Percentiles rank a stretch among this genome's conserved stretches.
Conservation (phyloP, 768 basidiomycete species). For the Amylocystis lapponica region DNA sequence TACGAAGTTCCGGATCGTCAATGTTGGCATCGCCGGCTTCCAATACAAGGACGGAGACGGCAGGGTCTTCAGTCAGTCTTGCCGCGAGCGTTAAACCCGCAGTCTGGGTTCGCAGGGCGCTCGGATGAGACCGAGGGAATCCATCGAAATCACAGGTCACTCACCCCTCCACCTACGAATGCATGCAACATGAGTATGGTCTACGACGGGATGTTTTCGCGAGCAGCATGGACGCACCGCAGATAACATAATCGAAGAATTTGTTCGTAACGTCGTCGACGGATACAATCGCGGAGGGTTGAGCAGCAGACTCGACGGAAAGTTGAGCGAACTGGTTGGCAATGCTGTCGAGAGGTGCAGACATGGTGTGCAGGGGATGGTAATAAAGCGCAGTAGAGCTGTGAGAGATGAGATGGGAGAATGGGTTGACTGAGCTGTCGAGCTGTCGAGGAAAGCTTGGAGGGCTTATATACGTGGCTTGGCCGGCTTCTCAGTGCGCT, state of each 20-base stretch:
- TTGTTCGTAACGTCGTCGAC: slow-evolving; percentile 13
- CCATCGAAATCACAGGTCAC: background rate
- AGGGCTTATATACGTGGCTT: no score
- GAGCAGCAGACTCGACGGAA: background rate
- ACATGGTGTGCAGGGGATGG: no score
- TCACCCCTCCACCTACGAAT: slow-evolving; percentile 14
- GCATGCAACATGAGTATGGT: background rate
- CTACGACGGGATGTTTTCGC: background rate
- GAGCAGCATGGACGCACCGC: slow-evolving; percentile 8
- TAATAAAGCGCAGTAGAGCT: no score
- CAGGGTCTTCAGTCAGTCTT: slow-evolving; percentile 32
- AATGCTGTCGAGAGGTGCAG: no score
- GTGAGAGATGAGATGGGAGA: no score
- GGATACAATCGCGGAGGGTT: slow-evolving; percentile 2
- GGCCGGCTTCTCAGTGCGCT: no score
- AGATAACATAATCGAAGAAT: slow-evolving; percentile 16
- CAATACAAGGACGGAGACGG: slow-evolving; percentile 32
- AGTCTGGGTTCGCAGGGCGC: slow-evolving; percentile 6
- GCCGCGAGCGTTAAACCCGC: slow-evolving; percentile 37
- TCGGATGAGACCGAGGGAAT: background rate
- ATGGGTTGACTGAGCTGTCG: no score
- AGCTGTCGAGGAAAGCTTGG: no score
- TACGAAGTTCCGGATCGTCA: slow-evolving; percentile 9
- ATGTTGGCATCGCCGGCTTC: slow-evolving; percentile 25
- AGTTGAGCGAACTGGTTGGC: background rate